phyloP scores from a whole-genome alignment of 345 rosid genomes.

The Conringia planisiliqua region DNA sequence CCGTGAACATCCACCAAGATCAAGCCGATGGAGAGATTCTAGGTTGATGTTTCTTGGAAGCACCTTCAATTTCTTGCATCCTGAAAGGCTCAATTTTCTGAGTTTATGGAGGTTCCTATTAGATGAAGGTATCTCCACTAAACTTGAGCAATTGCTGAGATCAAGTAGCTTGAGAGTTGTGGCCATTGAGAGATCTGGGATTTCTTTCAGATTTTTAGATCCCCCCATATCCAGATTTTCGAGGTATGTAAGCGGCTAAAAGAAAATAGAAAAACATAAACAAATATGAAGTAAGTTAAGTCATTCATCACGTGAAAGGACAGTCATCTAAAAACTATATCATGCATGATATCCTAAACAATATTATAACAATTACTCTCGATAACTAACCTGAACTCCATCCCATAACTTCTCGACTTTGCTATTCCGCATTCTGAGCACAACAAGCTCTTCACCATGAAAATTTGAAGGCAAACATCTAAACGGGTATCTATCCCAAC shows the following conservation, averaged over 20 bases:
- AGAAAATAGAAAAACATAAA: neutral
- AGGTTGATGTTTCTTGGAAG: neutral
- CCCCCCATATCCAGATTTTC: neutral
- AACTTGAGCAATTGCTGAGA: slow-evolving; percentile 9
- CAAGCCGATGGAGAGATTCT: neutral
- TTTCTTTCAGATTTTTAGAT: neutral
- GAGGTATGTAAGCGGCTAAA: neutral
- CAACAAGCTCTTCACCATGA: neutral
- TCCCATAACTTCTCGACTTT: neutral
- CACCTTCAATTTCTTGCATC: neutral
- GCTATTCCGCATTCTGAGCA: neutral
- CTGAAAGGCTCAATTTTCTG: neutral
- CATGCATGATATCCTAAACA: neutral
- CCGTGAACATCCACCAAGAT: slow-evolving; percentile 7
- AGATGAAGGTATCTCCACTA: neutral
- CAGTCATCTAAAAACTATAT: neutral
- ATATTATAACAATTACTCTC: neutral
- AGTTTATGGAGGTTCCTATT: neutral
- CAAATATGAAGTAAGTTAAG: neutral
- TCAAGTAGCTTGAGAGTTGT: neutral
- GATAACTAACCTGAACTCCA: neutral
- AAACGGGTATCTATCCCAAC: neutral
- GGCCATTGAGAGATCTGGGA: slow-evolving; percentile 9
- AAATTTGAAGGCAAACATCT: neutral
- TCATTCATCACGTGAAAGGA: neutral